Evolutionary conservation across 176 grass and related monocot genomes (phyloP), one percentile per base, ranked within the genome.

Genomic region (Bromus sterilis): DNA sequence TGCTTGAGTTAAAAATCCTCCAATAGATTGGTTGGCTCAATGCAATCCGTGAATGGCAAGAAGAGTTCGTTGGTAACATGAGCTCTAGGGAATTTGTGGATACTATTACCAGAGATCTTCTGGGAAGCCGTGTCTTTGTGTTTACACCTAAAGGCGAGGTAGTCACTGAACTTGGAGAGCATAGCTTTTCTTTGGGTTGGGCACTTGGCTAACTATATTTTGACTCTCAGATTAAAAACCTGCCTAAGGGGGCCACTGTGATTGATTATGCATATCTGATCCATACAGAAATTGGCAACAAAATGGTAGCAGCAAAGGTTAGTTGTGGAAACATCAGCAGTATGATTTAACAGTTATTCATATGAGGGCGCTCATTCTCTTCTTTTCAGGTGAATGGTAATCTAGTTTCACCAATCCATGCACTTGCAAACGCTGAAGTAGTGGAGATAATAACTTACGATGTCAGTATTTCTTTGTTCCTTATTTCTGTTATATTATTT

Each of bases 141-240:
- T 98, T 98, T 73, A 98, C 96, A 86, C 96, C 96, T 49, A 98
- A 91, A 91, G 96, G 96, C 88, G 96, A 98, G 92, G 96, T 95
- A 95, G 77, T 80, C 80, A 79, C 33, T 89, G 48, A 93, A 78
- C 44, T 60, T 70, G 56, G 26, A 43, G 59, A n/a, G 46, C 4
- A 35, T 74, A 53, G 12, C 33, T 76, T 81, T 57, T 16, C 24
- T 62, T 74, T 28, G 61, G 35, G 11, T 56, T 78, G 5, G 53
- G 28, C 18, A 59, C 29, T 82, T 60, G 28, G 30, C 49, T 87
- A 58, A 85, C 32, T 78, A 15, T 55, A 51, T 48, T 55, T 16
- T 80, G 29, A 76, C 59, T 61, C 48, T 43, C 61, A 98, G 96
- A 98, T 98, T 49, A 98, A 98, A 87, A 95, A 98, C 77, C 82